These are phyloP conservation scores for Sporothrix pseudoabietina DNA, from an alignment of 2,329 filamentous ascomycete genomes.

Conservation along the genomic window DNA sequence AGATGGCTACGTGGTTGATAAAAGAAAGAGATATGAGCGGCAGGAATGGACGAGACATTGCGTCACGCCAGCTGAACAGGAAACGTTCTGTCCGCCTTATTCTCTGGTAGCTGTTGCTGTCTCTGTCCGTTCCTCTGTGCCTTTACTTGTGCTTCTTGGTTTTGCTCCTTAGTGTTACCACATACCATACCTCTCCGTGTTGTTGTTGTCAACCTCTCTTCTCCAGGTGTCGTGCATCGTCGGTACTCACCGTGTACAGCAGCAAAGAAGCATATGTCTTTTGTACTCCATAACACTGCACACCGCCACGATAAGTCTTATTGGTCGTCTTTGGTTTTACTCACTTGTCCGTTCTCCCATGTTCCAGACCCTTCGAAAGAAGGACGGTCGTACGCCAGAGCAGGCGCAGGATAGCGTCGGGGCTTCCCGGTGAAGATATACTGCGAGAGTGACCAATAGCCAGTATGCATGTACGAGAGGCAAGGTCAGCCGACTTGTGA, in stretches of 20 bases:
- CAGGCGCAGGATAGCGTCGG: not conserved
- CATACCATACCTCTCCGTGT: not conserved
- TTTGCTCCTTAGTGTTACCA: not conserved
- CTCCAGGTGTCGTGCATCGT: not conserved
- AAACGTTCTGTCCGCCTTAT: not conserved
- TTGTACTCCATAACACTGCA: not conserved
- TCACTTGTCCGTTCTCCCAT: not conserved
- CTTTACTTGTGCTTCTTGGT: not conserved
- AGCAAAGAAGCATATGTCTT: not conserved
- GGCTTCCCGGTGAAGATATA: not conserved
- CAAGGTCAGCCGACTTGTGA: not conserved
- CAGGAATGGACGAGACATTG: not conserved
- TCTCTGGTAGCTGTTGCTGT: not conserved
- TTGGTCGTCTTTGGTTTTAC: not conserved
- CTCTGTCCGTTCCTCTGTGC: not conserved
- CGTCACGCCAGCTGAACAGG: slow-evolving; percentile 7
- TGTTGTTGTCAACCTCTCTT: not conserved
- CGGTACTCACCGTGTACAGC: not conserved
- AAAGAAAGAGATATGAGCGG: not conserved
- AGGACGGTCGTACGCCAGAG: slow-evolving; percentile 11
- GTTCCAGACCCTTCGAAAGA: slow-evolving; percentile 11
- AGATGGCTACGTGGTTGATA: not conserved
- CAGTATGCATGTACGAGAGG: not conserved
- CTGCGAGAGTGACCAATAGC: not conserved
- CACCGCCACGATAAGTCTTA: not conserved